Evolutionary conservation across 2,329 filamentous ascomycete species (phyloP).

Genomic region (Arachnomyces sp.): DNA sequence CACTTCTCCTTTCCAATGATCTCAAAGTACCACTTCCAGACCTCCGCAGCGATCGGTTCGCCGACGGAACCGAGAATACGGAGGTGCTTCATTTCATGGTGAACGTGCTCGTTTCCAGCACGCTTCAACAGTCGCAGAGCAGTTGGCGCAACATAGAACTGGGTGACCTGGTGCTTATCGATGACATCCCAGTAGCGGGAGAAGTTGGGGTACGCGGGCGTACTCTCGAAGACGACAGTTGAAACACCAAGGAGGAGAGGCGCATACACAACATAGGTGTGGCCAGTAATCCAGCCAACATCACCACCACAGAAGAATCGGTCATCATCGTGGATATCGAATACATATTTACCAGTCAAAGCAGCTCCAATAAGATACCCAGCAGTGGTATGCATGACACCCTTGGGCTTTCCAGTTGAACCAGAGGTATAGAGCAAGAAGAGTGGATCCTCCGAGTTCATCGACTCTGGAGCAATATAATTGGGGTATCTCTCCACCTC

Average conservation of each 20-base stretch:
- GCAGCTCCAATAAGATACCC: conserved; percentile 93
- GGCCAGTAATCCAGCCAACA: conserved; percentile 97
- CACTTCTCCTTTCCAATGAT: conserved; percentile 86
- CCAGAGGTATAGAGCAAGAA: conserved; percentile 98
- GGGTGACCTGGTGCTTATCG: conserved; percentile 86
- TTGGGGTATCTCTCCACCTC: conserved; percentile 93
- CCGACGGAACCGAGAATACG: conserved; percentile 89
- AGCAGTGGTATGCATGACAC: conserved; percentile 93
- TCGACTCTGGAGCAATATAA: conserved; percentile 79
- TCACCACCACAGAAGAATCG: conserved; percentile 97
- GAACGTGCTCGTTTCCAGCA: conserved; percentile 85
- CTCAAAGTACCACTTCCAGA: conserved; percentile 99
- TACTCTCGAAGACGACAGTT: conserved; percentile 96
- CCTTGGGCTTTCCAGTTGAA: conserved; percentile 97
- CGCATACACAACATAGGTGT: conserved; percentile 97
- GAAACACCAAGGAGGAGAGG: conserved; percentile 86
- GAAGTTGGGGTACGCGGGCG: conserved; percentile 94
- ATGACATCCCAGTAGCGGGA: conserved; percentile 99
- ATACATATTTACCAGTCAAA: conserved; percentile 94
- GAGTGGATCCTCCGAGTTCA: conserved; percentile 90
- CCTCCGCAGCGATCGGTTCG: conserved; percentile 93
- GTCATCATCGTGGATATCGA: conserved; percentile 92
- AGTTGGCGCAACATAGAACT: conserved; percentile 97
- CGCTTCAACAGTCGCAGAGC: conserved; percentile 89
- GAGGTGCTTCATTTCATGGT: conserved; percentile 79